Conservation (phyloP, 208 protist genomes). For the Leishmania martiniquensis region DNA sequence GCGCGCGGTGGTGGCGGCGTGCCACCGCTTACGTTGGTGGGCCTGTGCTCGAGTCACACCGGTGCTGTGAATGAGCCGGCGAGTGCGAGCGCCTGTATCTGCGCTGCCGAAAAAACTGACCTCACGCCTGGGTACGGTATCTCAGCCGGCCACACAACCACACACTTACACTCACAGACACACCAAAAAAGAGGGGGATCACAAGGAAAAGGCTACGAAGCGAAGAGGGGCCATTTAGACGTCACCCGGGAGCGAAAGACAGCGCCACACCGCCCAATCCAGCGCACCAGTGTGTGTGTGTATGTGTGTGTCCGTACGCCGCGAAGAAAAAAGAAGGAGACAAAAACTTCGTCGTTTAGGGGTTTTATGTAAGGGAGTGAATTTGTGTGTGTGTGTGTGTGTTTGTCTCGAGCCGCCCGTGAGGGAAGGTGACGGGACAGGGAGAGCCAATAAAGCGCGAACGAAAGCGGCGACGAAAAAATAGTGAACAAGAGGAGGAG, state of each 20-base stretch:
- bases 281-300: neutral
- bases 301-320: neutral
- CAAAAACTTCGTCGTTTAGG: neutral
- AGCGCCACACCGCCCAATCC: neutral
- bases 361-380: too few species aligned
- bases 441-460: neutral
- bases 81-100: neutral
- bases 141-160: neutral
- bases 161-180: neutral
- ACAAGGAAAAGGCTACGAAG: neutral
- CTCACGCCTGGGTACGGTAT: neutral
- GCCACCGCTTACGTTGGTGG: neutral
- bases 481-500: neutral
- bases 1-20: neutral
- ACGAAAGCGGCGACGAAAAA: neutral
- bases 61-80: neutral
- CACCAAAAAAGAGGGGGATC: neutral
- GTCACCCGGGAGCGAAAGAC: neutral
- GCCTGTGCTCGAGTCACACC: neutral
- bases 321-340: neutral
- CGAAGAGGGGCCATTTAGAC: neutral
- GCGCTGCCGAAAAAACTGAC: neutral
- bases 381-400: conserved; percentile 7
- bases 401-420: neutral
- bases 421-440: neutral